A percentile compares a stretch with the other conserved stretches of the same genome.
phyloP scores from a whole-genome alignment of 2,329 filamentous ascomycete species.

The Ophiocordyceps robertsii region DNA sequence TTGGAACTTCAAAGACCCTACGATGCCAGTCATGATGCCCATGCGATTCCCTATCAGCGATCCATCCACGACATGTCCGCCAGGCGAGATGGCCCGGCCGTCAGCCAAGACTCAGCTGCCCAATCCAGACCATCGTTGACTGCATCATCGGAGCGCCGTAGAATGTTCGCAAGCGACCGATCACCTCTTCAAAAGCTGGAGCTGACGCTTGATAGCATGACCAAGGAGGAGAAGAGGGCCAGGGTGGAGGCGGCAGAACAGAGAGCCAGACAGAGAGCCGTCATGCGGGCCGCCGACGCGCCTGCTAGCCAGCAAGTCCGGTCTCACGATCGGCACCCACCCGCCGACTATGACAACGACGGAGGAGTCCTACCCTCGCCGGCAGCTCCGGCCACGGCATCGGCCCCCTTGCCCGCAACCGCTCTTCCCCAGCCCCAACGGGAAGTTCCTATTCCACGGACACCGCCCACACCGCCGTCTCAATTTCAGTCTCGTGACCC shows the following conservation, averaged over 20 bases:
- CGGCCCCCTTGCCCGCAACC: not conserved
- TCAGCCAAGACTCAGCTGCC: slow-evolving; percentile 8
- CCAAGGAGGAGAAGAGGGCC: slow-evolving; percentile 88
- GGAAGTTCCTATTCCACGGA: too few species aligned
- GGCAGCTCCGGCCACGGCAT: not conserved
- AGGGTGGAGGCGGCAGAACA: slow-evolving; percentile 72
- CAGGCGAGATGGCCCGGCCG: slow-evolving; percentile 10
- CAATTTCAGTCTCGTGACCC: not conserved
- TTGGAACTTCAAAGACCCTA: slow-evolving; percentile 8
- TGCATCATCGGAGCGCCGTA: slow-evolving; percentile 29
- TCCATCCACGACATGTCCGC: slow-evolving; percentile 8
- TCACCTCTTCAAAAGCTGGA: slow-evolving; percentile 92
- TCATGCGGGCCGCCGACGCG: slow-evolving; percentile 19
- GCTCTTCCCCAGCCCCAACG: not conserved
- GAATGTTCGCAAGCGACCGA: slow-evolving; percentile 62
- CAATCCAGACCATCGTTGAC: slow-evolving; percentile 23
- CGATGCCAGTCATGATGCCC: slow-evolving; percentile 7
- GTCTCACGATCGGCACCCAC: slow-evolving; percentile 10
- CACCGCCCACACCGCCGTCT: too few species aligned
- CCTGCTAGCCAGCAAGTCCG: slow-evolving; percentile 8
- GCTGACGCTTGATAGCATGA: slow-evolving; percentile 79
- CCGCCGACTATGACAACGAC: not conserved
- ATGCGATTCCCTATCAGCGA: slow-evolving; percentile 2
- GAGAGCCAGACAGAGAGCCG: slow-evolving; percentile 49
- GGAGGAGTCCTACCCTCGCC: not conserved